phyloP scores from a whole-genome alignment of 2,329 filamentous ascomycete species.

The Colletotrichum sublineola region DNA sequence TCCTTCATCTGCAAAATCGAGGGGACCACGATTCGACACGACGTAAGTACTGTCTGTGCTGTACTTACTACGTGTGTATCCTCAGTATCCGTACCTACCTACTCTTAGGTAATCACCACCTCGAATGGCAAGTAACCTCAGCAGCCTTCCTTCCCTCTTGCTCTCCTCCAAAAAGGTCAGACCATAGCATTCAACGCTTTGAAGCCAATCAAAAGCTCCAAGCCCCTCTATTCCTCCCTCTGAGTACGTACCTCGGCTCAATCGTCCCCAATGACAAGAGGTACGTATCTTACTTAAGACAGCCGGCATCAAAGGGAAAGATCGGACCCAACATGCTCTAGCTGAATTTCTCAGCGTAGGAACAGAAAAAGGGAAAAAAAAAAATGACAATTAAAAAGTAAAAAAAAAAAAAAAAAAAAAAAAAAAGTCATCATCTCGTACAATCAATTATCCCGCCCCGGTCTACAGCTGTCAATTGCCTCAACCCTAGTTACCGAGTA shows the following conservation, averaged over 20 bases:
- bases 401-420: not conserved
- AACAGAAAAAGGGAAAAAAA: not conserved
- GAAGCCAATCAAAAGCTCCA: slow-evolving; percentile 11
- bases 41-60: too few species aligned
- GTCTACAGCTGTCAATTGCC: slow-evolving; percentile 34
- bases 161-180: not conserved
- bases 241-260: slow-evolving; percentile 8
- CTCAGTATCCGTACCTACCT: too few species aligned
- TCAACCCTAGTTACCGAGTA: slow-evolving; percentile 6
- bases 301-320: slow-evolving; percentile 1
- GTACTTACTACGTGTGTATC: too few species aligned
- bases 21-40: too few species aligned
- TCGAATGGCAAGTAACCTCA: not conserved
- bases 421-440: slow-evolving; percentile 37
- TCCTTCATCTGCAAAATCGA: too few species aligned
- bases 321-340: slow-evolving; percentile 13
- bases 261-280: too few species aligned
- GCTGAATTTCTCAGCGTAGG: slow-evolving; percentile 10
- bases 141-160: not conserved
- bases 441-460: slow-evolving; percentile 24
- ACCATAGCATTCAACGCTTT: not conserved
- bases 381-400: slow-evolving; percentile 28
- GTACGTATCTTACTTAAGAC: slow-evolving; percentile 34
- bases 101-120: not conserved
- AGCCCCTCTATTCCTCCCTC: not conserved